These are phyloP conservation scores for Tetraselmis striata DNA, from an alignment of 139 green algal species.

Conservation along the genomic window DNA sequence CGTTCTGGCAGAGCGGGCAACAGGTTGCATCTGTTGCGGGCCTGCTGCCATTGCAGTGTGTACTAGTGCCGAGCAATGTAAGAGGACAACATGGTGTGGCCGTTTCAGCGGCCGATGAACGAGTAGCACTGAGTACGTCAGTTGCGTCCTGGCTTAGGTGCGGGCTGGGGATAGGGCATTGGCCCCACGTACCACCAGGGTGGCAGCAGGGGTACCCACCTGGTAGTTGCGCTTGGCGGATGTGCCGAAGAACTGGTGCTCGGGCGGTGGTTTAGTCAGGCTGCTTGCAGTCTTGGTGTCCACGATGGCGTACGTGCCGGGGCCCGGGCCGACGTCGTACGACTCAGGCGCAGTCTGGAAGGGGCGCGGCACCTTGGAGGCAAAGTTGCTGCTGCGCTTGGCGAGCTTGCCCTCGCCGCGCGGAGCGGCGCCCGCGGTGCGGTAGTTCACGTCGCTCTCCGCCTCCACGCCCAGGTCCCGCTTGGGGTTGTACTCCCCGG, in stretches of 20 bases:
- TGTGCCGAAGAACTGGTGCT: neutral
- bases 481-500: neutral
- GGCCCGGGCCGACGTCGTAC: neutral
- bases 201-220: neutral
- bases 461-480: neutral
- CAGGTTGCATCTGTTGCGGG: no score
- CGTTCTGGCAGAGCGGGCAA: no score
- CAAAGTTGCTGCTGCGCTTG: neutral
- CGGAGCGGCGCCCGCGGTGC: neutral
- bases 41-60: no score
- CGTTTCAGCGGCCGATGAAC: no score
- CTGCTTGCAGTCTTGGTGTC: neutral
- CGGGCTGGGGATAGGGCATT: no score
- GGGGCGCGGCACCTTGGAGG: neutral
- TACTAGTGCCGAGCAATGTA: no score
- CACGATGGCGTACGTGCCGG: neutral
- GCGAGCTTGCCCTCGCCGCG: neutral
- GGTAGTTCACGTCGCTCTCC: neutral
- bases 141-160: no score
- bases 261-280: neutral
- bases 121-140: no score
- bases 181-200: no score
- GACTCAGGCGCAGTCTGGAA: neutral
- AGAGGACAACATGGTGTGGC: no score
- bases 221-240: neutral